A percentile compares a stretch with the other conserved stretches of the same genome.
Evolutionary conservation across 164 flowering plant genomes (phyloP).

Genomic region (Euptelea pleiosperma): DNA sequence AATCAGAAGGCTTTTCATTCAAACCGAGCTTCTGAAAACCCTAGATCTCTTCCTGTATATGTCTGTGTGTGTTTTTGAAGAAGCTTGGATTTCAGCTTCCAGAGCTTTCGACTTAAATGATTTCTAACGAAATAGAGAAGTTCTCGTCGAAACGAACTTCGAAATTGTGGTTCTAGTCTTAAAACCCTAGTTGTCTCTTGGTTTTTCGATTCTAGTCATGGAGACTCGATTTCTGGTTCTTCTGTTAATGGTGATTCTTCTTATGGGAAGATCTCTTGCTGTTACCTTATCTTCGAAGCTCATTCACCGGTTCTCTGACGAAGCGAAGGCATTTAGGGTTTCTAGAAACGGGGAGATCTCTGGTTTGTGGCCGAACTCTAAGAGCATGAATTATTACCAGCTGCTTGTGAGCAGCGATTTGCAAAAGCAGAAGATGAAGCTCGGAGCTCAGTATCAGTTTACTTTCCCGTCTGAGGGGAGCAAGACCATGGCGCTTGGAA

Average conservation of each 20-base stretch:
- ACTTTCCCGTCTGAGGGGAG: slow-evolving; percentile 77
- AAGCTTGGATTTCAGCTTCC: too few species aligned
- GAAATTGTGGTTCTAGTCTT: not conserved
- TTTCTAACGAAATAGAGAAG: too few species aligned
- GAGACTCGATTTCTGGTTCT: slow-evolving; percentile 10
- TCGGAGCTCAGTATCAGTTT: slow-evolving; percentile 39
- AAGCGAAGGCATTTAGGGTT: slow-evolving; percentile 38
- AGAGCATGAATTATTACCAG: slow-evolving; percentile 52
- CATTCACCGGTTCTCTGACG: slow-evolving; percentile 77
- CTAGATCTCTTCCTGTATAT: slow-evolving; percentile 11
- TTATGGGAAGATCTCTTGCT: slow-evolving; percentile 12
- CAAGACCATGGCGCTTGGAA: slow-evolving; percentile 55
- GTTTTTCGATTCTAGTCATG: slow-evolving; percentile 10
- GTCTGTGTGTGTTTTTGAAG: too few species aligned
- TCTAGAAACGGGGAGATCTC: slow-evolving; percentile 14
- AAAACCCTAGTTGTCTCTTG: not conserved
- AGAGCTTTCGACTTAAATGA: too few species aligned
- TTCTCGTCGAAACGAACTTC: not conserved
- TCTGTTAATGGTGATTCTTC: slow-evolving; percentile 3
- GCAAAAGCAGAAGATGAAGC: slow-evolving; percentile 68
- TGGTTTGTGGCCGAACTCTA: slow-evolving; percentile 38
- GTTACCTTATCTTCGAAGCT: slow-evolving; percentile 46
- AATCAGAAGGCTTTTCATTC: not conserved
- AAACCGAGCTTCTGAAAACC: slow-evolving; percentile 1
- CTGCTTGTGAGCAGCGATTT: slow-evolving; percentile 52